Evolutionary conservation across 352 stramenopile species (phyloP), one percentile per base, ranked within the genome.

Genomic region (Phytophthora sp.): DNA sequence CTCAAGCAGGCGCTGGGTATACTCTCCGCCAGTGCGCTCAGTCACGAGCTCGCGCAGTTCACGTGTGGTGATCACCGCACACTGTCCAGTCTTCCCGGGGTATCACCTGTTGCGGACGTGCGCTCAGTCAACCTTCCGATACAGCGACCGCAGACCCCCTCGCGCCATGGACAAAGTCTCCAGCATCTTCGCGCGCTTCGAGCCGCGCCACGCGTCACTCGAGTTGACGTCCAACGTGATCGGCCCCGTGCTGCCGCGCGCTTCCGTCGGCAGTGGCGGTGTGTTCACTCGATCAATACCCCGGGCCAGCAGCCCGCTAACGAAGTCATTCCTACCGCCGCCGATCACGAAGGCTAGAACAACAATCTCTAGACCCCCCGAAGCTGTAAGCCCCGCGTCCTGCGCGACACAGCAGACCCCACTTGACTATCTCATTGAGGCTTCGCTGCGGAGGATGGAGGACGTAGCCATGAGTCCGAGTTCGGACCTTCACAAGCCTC

Each of bases 121-220:
- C 17, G 5, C 27, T 10, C 46, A 65, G 21, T 65, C 30, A 35
- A 6, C 12, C 13, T 52, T 52, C 37, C 18, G 27, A 44, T 27
- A 57, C 1, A 34, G 0, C 26, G n/a, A 15, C 17, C 30, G 9
- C 9, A 56, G 7, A 48, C 9, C 12, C 23, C 35, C 15, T 5
- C 35, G 18, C 9, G 37, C 5, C 11, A 69, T 69, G 60, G 44
- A 69, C 45, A 44, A 45, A 35, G 32, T 69, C 17, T 64, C 60
- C 3, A 64, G 38, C 11, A 69, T 64, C 30, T 59, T 69, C 54
- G 41, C 50, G 24, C 53, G 61, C 45, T 64, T 66, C 41, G 62
- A 70, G 23, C 34, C 46, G 10, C 26, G 15, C 10, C 41, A 38
- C 26, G 48, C 51, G 32, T 24, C 34, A 17, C 53, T 27, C 2